Percentiles rank a stretch among this genome's conserved stretches.
Conservation (phyloP, 106 monocot species). For the Amphibolis antarctica region DNA sequence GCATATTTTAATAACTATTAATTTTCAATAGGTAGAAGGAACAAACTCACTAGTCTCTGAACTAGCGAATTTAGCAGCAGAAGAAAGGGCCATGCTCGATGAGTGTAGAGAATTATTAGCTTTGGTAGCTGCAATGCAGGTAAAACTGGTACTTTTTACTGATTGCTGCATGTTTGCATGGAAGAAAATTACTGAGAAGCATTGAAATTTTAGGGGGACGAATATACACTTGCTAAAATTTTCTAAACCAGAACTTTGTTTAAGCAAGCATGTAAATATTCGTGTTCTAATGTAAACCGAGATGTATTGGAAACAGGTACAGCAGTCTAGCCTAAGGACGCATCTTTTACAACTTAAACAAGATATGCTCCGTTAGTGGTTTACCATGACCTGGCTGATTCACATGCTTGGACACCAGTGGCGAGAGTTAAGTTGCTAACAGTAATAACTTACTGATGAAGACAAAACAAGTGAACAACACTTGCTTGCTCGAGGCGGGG, state of each 20-base stretch:
- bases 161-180: too few relatives aligned
- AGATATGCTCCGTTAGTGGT: neutral
- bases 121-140: conserved; percentile 55
- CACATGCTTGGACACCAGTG: neutral
- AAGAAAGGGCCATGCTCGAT: conserved; percentile 53
- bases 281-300: too few relatives aligned
- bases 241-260: too few relatives aligned
- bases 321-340: conserved; percentile 61
- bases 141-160: too few relatives aligned
- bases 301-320: conserved; percentile 26
- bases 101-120: conserved; percentile 59
- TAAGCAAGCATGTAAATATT: too few relatives aligned
- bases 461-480: conserved; percentile 8
- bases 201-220: too few relatives aligned
- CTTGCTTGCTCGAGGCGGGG: conserved; percentile 16
- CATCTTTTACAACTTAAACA: conserved; percentile 55
- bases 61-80: conserved; percentile 39
- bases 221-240: too few relatives aligned
- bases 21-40: conserved; percentile 34
- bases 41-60: conserved; percentile 40
- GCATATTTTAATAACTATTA: neutral
- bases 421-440: neutral
- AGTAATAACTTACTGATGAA: conserved; percentile 8
- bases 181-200: too few relatives aligned
- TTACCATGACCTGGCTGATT: neutral